Evolutionary conservation across 768 basidiomycete genomes (phyloP).

Genomic region (Tricholoma sp.): DNA sequence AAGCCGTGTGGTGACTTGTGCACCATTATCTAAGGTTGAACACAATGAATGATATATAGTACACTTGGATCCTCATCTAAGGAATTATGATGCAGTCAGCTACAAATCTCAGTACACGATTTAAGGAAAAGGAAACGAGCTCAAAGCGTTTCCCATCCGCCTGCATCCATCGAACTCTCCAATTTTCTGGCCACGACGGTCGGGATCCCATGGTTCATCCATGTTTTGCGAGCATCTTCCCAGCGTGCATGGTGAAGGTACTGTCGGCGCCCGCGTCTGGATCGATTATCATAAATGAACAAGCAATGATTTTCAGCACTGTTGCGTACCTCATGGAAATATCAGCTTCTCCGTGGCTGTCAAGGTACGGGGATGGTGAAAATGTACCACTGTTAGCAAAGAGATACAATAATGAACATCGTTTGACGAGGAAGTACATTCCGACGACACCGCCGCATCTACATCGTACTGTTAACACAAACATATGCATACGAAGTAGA

Average conservation of each 20-base stretch:
- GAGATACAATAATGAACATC: conserved; percentile 85
- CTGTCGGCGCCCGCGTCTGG: conserved; percentile 83
- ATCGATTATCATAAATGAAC: background rate
- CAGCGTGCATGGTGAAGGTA: conserved; percentile 79
- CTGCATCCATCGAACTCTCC: conserved; percentile 81
- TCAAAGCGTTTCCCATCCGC: conserved; percentile 91
- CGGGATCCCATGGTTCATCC: conserved; percentile 88
- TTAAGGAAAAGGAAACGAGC: background rate
- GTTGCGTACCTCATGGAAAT: conserved; percentile 75
- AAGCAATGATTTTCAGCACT: background rate
- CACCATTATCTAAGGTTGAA: too few species aligned
- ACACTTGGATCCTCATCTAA: background rate
- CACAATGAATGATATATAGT: background rate
- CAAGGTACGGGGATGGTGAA: conserved; percentile 84
- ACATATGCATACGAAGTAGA: background rate
- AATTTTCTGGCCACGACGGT: conserved; percentile 85
- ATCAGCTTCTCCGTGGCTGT: conserved; percentile 92
- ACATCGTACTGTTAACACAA: conserved; percentile 4
- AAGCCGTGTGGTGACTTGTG: too few species aligned
- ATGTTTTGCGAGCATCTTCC: conserved; percentile 88
- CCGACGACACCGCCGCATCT: conserved; percentile 92
- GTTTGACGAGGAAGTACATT: conserved; percentile 87
- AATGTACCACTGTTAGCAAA: conserved; percentile 90
- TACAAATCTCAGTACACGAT: too few species aligned
- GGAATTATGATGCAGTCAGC: too few species aligned